Conservation (phyloP, 2,329 filamentous ascomycete genomes). For the Neopestalotiopsis rosae region DNA sequence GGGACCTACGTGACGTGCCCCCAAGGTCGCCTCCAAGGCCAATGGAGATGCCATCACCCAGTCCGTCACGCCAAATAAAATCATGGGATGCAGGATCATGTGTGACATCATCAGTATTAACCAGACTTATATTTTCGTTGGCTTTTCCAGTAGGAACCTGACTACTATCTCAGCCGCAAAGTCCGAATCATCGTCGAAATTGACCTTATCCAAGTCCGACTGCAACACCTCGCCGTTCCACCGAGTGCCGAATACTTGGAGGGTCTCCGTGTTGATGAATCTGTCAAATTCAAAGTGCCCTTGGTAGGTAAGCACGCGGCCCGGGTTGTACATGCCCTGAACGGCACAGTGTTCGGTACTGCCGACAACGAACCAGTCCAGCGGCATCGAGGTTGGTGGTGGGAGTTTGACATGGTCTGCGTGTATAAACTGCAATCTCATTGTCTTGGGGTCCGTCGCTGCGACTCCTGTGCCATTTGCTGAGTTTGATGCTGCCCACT, state of each 20-base stretch:
- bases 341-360: slow-evolving; percentile 33
- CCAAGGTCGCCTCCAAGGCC: not conserved
- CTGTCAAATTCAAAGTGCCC: slow-evolving; percentile 45
- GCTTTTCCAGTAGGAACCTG: slow-evolving; percentile 1
- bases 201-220: not conserved
- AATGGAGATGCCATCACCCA: not conserved
- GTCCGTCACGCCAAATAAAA: not conserved
- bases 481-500: not conserved
- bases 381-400: slow-evolving; percentile 11
- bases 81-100: not conserved
- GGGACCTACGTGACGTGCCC: slow-evolving; percentile 17
- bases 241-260: slow-evolving; percentile 13
- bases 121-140: not conserved
- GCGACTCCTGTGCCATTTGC: not conserved
- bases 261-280: slow-evolving; percentile 38
- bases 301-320: slow-evolving; percentile 41
- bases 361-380: slow-evolving; percentile 24
- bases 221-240: slow-evolving; percentile 1
- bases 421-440: slow-evolving; percentile 43
- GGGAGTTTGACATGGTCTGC: slow-evolving; percentile 26
- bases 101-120: not conserved
- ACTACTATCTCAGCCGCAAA: slow-evolving; percentile 16
- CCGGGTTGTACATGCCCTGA: slow-evolving; percentile 41
- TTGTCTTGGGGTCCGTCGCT: slow-evolving; percentile 17
- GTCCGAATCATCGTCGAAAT: slow-evolving; percentile 16